phyloP scores from a whole-genome alignment of 495 filamentous ascomycete genomes.

The Penicillium pancosmium region DNA sequence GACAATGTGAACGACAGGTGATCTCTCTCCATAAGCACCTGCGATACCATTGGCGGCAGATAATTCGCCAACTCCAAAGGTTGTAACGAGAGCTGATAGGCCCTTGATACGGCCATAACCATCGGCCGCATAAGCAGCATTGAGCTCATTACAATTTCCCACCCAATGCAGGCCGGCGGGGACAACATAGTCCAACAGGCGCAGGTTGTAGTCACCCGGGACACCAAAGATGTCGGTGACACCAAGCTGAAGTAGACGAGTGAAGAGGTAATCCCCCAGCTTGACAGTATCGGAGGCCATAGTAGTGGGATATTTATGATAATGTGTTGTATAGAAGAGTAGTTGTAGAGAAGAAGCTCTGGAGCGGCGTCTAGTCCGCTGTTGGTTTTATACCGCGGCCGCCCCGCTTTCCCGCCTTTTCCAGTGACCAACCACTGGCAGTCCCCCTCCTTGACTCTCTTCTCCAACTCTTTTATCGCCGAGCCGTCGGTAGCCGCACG shows the following conservation, averaged over 20 bases:
- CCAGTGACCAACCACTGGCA: neutral
- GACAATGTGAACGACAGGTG: conserved; percentile 82
- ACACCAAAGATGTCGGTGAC: conserved; percentile 69
- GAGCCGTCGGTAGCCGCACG: conserved; percentile 25
- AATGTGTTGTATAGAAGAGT: neutral
- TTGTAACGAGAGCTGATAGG: conserved; percentile 72
- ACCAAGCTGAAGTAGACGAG: conserved; percentile 67
- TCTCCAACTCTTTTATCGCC: conserved; percentile 23
- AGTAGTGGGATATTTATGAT: neutral
- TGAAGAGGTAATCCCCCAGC: conserved; percentile 66
- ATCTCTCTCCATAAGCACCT: conserved; percentile 72
- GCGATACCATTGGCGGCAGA: conserved; percentile 74
- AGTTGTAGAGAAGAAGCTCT: neutral
- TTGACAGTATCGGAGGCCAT: conserved; percentile 32
- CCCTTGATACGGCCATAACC: conserved; percentile 78
- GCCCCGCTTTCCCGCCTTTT: conserved; percentile 7
- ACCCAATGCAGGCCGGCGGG: conserved; percentile 71
- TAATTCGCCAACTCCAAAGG: conserved; percentile 80
- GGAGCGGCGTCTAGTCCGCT: neutral
- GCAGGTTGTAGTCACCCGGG: conserved; percentile 77
- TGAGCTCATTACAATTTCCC: conserved; percentile 80
- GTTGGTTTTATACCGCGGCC: conserved; percentile 16
- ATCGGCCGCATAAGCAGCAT: conserved; percentile 83
- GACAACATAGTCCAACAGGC: conserved; percentile 66
- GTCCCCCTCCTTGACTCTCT: neutral